These are phyloP conservation scores for Cercis canadensis DNA, from an alignment of 306 rosid species.

Conservation along the genomic window DNA sequence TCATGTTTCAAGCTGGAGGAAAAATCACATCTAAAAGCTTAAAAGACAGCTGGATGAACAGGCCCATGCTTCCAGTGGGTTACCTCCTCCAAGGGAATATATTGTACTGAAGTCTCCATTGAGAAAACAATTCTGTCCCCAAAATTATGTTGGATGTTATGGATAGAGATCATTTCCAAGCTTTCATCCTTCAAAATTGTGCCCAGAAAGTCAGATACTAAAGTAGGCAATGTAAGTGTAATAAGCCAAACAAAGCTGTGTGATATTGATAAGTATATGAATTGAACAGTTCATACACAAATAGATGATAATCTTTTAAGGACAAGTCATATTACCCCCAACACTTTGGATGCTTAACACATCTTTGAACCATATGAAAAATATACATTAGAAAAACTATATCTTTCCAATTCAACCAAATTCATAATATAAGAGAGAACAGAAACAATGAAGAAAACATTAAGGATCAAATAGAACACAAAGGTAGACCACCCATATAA, in stretches of 20 bases:
- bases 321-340: constrained; percentile 3
- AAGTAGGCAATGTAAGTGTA: constrained; percentile 17
- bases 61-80: neutral
- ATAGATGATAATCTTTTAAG: constrained; percentile 10
- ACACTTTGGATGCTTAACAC: neutral
- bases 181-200: constrained; percentile 62
- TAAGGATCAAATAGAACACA: neutral
- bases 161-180: constrained; percentile 59
- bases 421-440: neutral
- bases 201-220: constrained; percentile 36
- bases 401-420: neutral
- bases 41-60: constrained; percentile 26
- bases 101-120: constrained; percentile 63
- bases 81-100: constrained; percentile 78
- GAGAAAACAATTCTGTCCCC: constrained; percentile 64
- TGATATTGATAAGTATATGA: constrained; percentile 25
- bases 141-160: constrained; percentile 56
- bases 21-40: constrained; percentile 19
- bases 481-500: constrained; percentile 2
- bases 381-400: constrained; percentile 17
- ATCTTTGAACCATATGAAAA: constrained; percentile 10
- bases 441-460: neutral
- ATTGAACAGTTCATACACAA: constrained; percentile 19
- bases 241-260: neutral
- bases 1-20: constrained; percentile 30